Evolutionary conservation across 1,284 basidiomycete species (phyloP).

Genomic region (Austropuccinia psidii): DNA sequence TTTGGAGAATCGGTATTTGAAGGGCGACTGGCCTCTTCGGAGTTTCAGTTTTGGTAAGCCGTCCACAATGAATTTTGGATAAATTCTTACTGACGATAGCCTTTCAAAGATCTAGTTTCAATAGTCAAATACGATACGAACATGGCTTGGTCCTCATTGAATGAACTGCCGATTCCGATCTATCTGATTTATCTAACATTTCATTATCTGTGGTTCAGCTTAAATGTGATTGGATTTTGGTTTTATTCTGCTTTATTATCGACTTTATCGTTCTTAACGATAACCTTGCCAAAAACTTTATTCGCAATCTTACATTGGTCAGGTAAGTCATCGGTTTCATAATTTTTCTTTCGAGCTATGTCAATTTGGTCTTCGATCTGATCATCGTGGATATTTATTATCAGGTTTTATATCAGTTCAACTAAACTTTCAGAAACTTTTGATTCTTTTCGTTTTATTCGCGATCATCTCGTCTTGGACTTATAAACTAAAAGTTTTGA

Average conservation of each 20-base stretch:
- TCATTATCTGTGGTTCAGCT: slow-evolving; percentile 7
- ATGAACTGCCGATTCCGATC: no score
- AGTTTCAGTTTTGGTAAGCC: no score
- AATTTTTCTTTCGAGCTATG: background rate
- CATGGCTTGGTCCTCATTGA: no score
- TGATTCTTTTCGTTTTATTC: slow-evolving; percentile 62
- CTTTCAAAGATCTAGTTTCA: no score
- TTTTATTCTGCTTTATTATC: slow-evolving; percentile 14
- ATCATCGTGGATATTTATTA: no score
- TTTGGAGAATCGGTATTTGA: no score
- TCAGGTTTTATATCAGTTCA: slow-evolving; percentile 46
- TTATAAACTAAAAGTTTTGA: slow-evolving; percentile 53
- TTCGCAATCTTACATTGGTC: slow-evolving; percentile 25
- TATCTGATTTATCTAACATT: background rate
- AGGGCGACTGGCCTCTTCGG: no score
- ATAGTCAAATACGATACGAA: no score
- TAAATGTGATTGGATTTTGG: no score
- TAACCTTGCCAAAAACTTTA: slow-evolving; percentile 10
- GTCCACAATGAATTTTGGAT: no score
- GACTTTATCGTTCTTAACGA: slow-evolving; percentile 16
- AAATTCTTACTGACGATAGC: no score
- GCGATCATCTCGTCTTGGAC: slow-evolving; percentile 63
- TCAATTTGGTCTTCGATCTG: no score
- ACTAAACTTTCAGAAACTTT: slow-evolving; percentile 81
- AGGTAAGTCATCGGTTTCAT: background rate